Base-by-base conservation (phyloP, 2,329 filamentous ascomycete genomes). In the Reticulascus tulasneorum region DNA sequence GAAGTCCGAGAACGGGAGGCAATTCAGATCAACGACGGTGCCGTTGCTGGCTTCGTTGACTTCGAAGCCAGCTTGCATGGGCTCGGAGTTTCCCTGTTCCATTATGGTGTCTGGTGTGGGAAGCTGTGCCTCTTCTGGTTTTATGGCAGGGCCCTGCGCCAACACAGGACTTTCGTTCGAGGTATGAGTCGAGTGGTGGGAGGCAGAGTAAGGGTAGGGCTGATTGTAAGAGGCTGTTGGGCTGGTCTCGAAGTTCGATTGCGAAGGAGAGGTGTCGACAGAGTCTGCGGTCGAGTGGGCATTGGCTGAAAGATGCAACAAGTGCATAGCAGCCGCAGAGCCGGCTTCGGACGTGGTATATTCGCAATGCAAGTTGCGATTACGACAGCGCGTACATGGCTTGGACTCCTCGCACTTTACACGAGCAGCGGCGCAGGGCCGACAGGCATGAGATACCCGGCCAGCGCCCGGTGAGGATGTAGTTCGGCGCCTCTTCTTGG, bases 331-430 rank as follows among this genome's bases (percentile, higher is more conserved):
- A 7, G 66, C 60, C 7, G 62, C 58, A 12, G 64, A 63, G 9
- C 58, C 59, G 11, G 58, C 49, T 37, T 66, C 63, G 11, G 56
- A 52, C 6, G 56, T 53, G 5, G 54, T 51, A 39, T 55, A 63
- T 35, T 67, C 65, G 53, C 73, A 77, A 11, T 47, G 51, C 34
- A 75, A 44, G 27, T 67, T 66, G 19, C 71, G 64, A 35, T 58
- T 66, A 33, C 65, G 57, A 44, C 73, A 76, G 20, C 72, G 64
- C 13, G 64, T 63, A 48, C 73, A 77, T 21, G 73, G 73, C 52
- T 77, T 76, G 16, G 59, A 50, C 38, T 77, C 73, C 42, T 75
- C 71, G 42, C 73, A 77, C 46, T 75, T 76, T 28, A 77, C 69
- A 15, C 73, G 61, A 9, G 73, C 71, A 13, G 63, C 52, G 4